These are phyloP conservation scores for Xerocomus cyaneibrunnescens DNA, from an alignment of 1,284 basidiomycete species.

Conservation along the genomic window DNA sequence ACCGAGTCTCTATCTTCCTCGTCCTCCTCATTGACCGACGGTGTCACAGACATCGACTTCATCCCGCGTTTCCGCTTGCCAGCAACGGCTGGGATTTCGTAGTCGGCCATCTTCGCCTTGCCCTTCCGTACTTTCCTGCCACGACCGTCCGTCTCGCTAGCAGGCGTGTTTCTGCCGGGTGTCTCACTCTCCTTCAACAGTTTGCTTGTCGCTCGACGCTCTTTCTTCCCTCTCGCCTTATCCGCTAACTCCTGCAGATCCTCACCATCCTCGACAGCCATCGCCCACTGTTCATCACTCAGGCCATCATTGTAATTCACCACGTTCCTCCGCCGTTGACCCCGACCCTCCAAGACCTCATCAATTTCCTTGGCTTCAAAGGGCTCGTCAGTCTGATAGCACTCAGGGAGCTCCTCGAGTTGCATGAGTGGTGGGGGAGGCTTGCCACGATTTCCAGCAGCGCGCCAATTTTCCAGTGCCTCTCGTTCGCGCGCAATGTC, in stretches of 20 bases:
- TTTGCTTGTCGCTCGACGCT: constrained; percentile 54
- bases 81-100: constrained; percentile 47
- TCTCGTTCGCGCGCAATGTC: constrained; percentile 81
- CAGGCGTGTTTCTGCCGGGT: constrained; percentile 59
- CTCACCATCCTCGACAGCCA: constrained; percentile 87
- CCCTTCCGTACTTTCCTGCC: constrained; percentile 66
- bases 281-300: constrained; percentile 91
- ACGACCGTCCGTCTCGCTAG: constrained; percentile 58
- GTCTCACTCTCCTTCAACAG: constrained; percentile 51
- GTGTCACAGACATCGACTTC: constrained; percentile 77
- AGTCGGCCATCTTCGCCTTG: constrained; percentile 56
- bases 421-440: constrained; percentile 81
- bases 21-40: constrained; percentile 69
- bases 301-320: constrained; percentile 96
- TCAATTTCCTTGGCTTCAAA: constrained; percentile 69
- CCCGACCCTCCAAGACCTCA: constrained; percentile 76
- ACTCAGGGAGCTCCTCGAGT: constrained; percentile 89
- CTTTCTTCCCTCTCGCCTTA: constrained; percentile 59
- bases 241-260: constrained; percentile 79
- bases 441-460: constrained; percentile 75
- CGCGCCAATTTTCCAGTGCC: constrained; percentile 70
- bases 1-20: constrained; percentile 68
- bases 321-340: constrained; percentile 78
- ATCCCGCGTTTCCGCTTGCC: constrained; percentile 69
- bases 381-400: constrained; percentile 85